These are phyloP conservation scores for Phytophthora megakarya DNA, from an alignment of 352 stramenopile species.

Conservation along the genomic window DNA sequence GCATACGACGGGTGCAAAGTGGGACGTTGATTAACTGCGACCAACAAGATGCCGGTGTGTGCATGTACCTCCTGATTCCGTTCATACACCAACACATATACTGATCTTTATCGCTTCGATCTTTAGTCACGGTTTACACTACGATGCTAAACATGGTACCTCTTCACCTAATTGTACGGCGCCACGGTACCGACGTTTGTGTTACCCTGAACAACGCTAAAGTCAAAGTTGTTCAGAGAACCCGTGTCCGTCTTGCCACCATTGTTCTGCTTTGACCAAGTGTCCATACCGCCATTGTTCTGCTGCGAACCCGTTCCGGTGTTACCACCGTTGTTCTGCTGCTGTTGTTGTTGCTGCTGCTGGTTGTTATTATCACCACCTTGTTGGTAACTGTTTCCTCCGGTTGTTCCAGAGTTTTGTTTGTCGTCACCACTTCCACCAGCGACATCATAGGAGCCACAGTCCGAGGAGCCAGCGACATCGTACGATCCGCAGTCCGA, in stretches of 20 bases:
- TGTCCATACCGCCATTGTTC: too few relatives aligned
- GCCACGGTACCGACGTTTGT: conserved; percentile 18
- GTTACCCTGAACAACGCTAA: conserved; percentile 15
- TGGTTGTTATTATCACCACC: too few relatives aligned
- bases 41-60: neutral
- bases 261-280: neutral
- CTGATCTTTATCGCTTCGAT: conserved; percentile 7
- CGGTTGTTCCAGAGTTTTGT: too few relatives aligned
- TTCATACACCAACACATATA: conserved; percentile 2
- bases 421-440: conserved; percentile 5
- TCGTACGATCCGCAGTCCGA: conserved; percentile 22
- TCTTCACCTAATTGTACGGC: conserved; percentile 16
- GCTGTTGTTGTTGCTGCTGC: too few relatives aligned
- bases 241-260: neutral
- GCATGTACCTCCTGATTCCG: neutral
- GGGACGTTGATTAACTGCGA: conserved; percentile 4
- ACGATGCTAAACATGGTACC: conserved; percentile 6
- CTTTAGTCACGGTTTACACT: conserved; percentile 5
- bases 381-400: too few relatives aligned
- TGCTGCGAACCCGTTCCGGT: neutral
- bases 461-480: conserved; percentile 19
- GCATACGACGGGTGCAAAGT: conserved; percentile 20
- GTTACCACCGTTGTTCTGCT: too few relatives aligned
- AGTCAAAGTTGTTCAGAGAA: conserved; percentile 27
- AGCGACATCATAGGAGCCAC: conserved; percentile 16